phyloP scores from a whole-genome alignment of 2,329 filamentous ascomycete genomes.

The Ampelomyces quisqualis region DNA sequence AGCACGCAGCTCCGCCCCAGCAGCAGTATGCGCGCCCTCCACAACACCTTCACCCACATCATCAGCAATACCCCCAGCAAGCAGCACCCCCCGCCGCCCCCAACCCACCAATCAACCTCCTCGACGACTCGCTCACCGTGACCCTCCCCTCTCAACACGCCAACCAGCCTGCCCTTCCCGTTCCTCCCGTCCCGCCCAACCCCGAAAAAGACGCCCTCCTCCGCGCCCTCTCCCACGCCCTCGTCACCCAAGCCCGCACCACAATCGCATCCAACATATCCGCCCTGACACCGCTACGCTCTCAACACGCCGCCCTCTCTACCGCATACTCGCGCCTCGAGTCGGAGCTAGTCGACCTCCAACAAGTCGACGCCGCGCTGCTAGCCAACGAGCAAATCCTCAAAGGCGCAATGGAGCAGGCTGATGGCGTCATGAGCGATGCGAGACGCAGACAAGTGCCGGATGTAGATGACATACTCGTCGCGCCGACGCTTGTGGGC shows the following conservation, averaged over 20 bases:
- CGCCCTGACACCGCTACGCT: slow-evolving; percentile 71
- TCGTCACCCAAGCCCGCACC: slow-evolving; percentile 68
- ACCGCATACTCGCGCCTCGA: slow-evolving; percentile 69
- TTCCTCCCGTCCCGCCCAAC: slow-evolving; percentile 90
- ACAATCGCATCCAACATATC: slow-evolving; percentile 71
- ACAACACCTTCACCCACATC: slow-evolving; percentile 18
- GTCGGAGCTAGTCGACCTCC: slow-evolving; percentile 69
- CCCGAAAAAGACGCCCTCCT: slow-evolving; percentile 91
- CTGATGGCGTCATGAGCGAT: slow-evolving; percentile 73
- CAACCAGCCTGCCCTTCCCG: slow-evolving; percentile 55
- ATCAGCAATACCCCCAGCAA: slow-evolving; percentile 27
- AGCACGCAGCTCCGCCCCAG: slow-evolving; percentile 8
- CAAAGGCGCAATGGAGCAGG: slow-evolving; percentile 72
- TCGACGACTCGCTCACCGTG: slow-evolving; percentile 64
- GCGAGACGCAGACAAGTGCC: slow-evolving; percentile 70
- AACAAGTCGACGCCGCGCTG: slow-evolving; percentile 69
- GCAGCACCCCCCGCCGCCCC: slow-evolving; percentile 27
- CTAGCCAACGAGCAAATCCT: slow-evolving; percentile 77
- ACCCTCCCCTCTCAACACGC: slow-evolving; percentile 54
- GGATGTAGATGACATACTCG: slow-evolving; percentile 83
- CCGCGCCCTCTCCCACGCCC: slow-evolving; percentile 68
- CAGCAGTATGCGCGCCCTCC: slow-evolving; percentile 19
- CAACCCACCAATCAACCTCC: slow-evolving; percentile 52
- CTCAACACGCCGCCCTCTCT: slow-evolving; percentile 77
- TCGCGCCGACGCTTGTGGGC: slow-evolving; percentile 90